Percentiles rank a stretch among this genome's conserved stretches.
These are phyloP conservation scores for Chlorella sorokiniana DNA, from an alignment of 139 green algal species.

Conservation along the genomic window DNA sequence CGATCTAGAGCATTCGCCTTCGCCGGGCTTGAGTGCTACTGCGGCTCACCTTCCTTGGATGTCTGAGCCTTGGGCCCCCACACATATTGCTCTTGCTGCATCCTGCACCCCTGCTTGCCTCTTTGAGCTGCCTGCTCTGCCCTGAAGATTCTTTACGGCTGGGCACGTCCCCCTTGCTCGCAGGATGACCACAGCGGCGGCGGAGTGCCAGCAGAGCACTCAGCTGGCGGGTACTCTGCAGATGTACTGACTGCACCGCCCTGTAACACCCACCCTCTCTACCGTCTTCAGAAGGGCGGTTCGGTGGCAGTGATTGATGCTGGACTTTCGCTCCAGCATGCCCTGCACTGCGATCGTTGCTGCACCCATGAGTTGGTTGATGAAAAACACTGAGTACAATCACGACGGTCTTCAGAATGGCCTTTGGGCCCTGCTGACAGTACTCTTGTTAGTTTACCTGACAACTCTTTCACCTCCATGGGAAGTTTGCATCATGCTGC, in stretches of 20 bases:
- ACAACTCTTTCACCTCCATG: background rate
- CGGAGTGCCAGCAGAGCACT: too few relatives aligned
- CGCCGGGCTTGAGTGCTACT: slow-evolving; percentile 73
- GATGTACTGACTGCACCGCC: too few relatives aligned
- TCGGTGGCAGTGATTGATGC: too few relatives aligned
- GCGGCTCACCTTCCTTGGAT: slow-evolving; percentile 78
- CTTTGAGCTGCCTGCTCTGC: background rate
- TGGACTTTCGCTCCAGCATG: background rate
- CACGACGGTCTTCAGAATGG: background rate
- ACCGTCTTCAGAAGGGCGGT: too few relatives aligned
- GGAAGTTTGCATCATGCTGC: background rate
- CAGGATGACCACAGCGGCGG: too few relatives aligned
- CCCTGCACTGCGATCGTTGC: background rate
- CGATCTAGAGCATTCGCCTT: slow-evolving; percentile 76
- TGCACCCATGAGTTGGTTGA: background rate
- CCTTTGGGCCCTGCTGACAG: background rate
- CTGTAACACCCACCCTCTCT: too few relatives aligned
- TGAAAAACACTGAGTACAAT: background rate
- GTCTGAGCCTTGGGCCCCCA: slow-evolving; percentile 52
- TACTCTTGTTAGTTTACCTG: background rate
- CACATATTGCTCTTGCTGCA: background rate
- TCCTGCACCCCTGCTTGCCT: background rate
- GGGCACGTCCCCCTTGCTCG: too few relatives aligned
- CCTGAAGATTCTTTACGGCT: too few relatives aligned
- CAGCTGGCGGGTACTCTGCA: too few relatives aligned